phyloP scores from a whole-genome alignment of 352 stramenopile species.

The Phytophthora sojae region DNA sequence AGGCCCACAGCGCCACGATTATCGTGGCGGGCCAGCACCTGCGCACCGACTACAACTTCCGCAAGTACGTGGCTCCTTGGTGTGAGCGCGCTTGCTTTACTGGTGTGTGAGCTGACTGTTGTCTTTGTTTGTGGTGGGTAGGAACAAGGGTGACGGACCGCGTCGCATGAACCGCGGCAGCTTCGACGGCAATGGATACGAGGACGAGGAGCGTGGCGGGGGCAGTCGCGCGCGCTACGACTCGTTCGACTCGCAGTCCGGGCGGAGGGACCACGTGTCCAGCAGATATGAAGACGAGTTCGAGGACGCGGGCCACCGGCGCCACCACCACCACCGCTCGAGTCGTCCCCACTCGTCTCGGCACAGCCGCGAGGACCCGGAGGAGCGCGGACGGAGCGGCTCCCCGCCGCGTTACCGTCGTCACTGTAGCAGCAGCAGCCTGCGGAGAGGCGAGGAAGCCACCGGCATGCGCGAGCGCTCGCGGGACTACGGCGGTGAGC shows the following conservation, averaged over 20 bases:
- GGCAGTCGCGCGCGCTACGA: constrained; percentile 22
- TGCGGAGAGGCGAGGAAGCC: constrained; percentile 35
- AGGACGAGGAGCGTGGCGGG: constrained; percentile 23
- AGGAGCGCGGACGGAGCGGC: constrained; percentile 31
- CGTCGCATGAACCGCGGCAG: constrained; percentile 25
- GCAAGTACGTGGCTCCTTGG: constrained; percentile 33
- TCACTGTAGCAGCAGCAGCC: constrained; percentile 37
- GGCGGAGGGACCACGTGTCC: constrained; percentile 7
- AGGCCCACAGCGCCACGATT: constrained; percentile 52
- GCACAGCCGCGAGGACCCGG: constrained; percentile 32
- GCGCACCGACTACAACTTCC: constrained; percentile 68
- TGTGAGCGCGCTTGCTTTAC: no score
- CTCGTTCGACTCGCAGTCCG: constrained; percentile 33
- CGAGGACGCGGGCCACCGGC: constrained; percentile 30
- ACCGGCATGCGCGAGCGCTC: constrained; percentile 24
- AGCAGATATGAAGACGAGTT: constrained; percentile 31
- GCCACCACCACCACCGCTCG: constrained; percentile 33
- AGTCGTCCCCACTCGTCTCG: constrained; percentile 42
- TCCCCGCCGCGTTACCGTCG: constrained; percentile 31
- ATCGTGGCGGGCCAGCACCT: constrained; percentile 50
- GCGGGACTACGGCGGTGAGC: constrained; percentile 26
- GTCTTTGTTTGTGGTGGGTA: constrained; percentile 8
- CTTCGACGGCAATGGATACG: constrained; percentile 26
- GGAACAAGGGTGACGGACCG: constrained; percentile 34
- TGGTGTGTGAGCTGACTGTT: no score